A percentile compares a stretch with the other conserved stretches of the same genome.
Evolutionary conservation across 768 basidiomycete species (phyloP).

Genomic region (Thelephora ganbajun): DNA sequence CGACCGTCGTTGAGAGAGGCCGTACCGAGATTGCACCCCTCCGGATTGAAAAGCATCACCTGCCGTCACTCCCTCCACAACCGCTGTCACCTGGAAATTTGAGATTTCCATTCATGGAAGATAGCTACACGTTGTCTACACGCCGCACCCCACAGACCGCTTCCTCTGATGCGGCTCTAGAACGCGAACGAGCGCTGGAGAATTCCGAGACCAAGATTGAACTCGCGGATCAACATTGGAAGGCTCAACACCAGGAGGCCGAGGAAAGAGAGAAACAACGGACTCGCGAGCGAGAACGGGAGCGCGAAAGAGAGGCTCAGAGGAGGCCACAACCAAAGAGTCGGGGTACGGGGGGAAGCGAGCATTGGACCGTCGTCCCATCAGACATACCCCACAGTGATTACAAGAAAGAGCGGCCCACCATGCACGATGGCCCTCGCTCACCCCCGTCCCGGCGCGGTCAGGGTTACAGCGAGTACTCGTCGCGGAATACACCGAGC

Average conservation of each 20-base stretch:
- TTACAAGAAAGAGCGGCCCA: slow-evolving; percentile 12
- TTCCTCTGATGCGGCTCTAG: slow-evolving; percentile 37
- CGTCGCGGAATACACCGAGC: slow-evolving; percentile 8
- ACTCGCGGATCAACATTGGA: slow-evolving; percentile 17
- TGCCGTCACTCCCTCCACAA: background rate
- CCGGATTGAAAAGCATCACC: slow-evolving; percentile 1
- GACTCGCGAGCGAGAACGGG: slow-evolving; percentile 3
- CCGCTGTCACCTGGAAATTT: slow-evolving; percentile 1
- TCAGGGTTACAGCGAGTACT: background rate
- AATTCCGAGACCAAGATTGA: slow-evolving; percentile 25
- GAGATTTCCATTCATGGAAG: slow-evolving; percentile 5
- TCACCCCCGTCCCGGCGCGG: background rate
- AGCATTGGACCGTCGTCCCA: slow-evolving; percentile 11
- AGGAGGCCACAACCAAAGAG: background rate
- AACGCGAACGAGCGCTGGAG: slow-evolving; percentile 30
- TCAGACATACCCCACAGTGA: slow-evolving; percentile 8
- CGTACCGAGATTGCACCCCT: background rate
- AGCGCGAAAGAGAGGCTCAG: background rate
- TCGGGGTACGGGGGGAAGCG: background rate
- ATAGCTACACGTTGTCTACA: slow-evolving; percentile 6
- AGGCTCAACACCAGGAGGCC: slow-evolving; percentile 17
- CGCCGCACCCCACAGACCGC: slow-evolving; percentile 24
- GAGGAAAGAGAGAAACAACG: slow-evolving; percentile 16
- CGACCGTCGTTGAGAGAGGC: slow-evolving; percentile 4
- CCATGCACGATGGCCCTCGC: slow-evolving; percentile 9